A percentile compares a stretch with the other conserved stretches of the same genome.
These are phyloP conservation scores for Pseudoscleropodium purum DNA, from an alignment of 225 moss, liverwort and hornwort species.

Conservation along the genomic window DNA sequence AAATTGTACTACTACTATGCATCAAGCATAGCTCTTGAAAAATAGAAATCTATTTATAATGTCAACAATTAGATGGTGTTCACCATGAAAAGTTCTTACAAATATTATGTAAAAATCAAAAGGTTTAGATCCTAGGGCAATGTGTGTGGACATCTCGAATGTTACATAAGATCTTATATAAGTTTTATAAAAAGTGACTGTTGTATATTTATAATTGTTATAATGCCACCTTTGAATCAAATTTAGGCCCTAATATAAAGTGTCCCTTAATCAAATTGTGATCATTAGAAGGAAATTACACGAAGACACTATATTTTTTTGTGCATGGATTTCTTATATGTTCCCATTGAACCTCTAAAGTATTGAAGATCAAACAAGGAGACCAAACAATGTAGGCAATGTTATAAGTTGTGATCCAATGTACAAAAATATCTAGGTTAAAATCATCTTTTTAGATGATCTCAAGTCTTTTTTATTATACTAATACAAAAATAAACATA, in stretches of 20 bases:
- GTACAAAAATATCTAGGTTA: neutral
- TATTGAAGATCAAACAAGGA: neutral
- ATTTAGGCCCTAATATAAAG: too few relatives aligned
- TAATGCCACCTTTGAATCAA: fast-evolving
- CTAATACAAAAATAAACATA: neutral
- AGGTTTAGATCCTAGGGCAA: neutral
- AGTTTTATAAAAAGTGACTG: neutral
- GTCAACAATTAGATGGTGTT: fast-evolving
- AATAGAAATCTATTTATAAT: fast-evolving
- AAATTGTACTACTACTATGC: neutral
- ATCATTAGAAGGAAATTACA: neutral
- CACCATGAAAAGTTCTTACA: fast-evolving
- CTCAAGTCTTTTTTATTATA: neutral
- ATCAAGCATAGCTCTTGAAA: neutral
- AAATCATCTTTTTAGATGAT: neutral
- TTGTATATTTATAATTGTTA: neutral
- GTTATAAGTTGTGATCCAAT: neutral
- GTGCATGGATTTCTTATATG: neutral
- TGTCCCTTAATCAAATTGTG: neutral
- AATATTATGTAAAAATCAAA: neutral
- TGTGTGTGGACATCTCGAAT: neutral
- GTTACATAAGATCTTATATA: neutral
- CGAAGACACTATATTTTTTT: neutral
- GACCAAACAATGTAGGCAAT: neutral
- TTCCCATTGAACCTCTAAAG: fast-evolving